Evolutionary conservation across 2,329 filamentous ascomycete genomes (phyloP).

Genomic region (Neocucurbitaria cava): DNA sequence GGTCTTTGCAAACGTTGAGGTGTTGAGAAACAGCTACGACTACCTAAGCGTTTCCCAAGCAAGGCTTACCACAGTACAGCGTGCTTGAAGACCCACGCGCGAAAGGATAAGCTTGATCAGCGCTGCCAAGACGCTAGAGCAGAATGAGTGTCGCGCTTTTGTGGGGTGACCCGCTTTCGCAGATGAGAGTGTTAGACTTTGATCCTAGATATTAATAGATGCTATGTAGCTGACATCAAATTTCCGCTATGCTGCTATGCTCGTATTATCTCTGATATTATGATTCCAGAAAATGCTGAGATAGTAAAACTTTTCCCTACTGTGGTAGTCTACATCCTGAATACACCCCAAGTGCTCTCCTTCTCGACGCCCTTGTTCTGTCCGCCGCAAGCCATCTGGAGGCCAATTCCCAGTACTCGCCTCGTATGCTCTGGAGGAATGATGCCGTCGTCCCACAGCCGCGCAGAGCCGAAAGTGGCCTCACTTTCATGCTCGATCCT

Average conservation of each 20-base stretch:
- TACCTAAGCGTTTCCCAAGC: slow-evolving; percentile 26
- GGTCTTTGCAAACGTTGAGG: background rate
- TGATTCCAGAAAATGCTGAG: background rate
- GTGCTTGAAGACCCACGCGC: slow-evolving; percentile 9
- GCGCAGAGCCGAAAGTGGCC: slow-evolving; percentile 83
- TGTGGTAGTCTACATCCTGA: slow-evolving; percentile 50
- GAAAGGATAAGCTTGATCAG: slow-evolving; percentile 10
- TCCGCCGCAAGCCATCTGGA: slow-evolving; percentile 55
- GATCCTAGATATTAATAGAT: background rate
- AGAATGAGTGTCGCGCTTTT: slow-evolving; percentile 2
- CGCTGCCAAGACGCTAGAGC: slow-evolving; percentile 16
- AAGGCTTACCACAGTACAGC: slow-evolving; percentile 11
- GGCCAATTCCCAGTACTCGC: slow-evolving; percentile 56
- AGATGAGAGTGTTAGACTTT: background rate
- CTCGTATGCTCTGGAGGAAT: slow-evolving; percentile 59
- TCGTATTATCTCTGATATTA: background rate
- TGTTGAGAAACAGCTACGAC: background rate
- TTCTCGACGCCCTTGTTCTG: slow-evolving; percentile 41
- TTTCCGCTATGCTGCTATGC: background rate
- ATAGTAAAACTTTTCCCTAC: background rate
- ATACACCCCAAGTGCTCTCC: slow-evolving; percentile 49
- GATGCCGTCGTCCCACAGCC: slow-evolving; percentile 76
- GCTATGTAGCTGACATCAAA: background rate
- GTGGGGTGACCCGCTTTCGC: slow-evolving; percentile 5
- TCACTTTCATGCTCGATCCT: slow-evolving; percentile 92